Percentiles rank a stretch among this genome's conserved stretches.
These are phyloP conservation scores for Salmacisia buchloeana DNA, from an alignment of 1,284 basidiomycete species.

Conservation along the genomic window DNA sequence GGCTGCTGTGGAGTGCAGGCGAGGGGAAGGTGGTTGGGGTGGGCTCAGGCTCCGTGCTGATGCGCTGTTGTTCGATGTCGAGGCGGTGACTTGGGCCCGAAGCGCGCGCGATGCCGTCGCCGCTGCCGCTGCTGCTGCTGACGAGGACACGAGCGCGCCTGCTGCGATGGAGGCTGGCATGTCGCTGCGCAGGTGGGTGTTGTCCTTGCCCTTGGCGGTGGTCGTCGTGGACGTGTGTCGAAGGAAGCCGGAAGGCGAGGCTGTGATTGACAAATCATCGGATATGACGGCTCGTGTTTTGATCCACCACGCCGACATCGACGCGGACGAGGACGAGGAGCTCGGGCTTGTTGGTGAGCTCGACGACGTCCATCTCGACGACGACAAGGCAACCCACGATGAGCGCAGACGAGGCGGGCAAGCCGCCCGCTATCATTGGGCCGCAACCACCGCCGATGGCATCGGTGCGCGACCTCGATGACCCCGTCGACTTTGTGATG, in stretches of 20 bases:
- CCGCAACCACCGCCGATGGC: background rate
- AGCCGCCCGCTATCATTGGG: background rate
- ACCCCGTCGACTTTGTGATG: background rate
- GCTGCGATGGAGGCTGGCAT: no score
- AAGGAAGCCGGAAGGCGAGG: background rate
- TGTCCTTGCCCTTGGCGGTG: background rate
- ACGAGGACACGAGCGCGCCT: no score
- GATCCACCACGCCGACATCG: background rate
- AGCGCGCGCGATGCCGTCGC: background rate
- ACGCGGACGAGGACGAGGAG: background rate
- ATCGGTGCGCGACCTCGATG: background rate
- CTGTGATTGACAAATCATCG: background rate
- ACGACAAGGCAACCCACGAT: background rate
- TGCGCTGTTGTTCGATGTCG: no score
- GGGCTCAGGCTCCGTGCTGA: no score
- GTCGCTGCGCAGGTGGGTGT: no score
- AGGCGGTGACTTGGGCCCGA: background rate
- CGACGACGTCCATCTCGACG: background rate
- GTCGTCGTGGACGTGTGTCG: background rate
- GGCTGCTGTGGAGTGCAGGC: no score
- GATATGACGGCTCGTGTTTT: background rate
- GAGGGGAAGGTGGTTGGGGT: background rate
- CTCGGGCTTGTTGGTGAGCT: background rate
- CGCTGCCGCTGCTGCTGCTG: background rate
- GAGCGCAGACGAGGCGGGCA: background rate